Base-by-base conservation (phyloP, 73 alveolate genomes). In the Tetrahymena elliotti region DNA sequence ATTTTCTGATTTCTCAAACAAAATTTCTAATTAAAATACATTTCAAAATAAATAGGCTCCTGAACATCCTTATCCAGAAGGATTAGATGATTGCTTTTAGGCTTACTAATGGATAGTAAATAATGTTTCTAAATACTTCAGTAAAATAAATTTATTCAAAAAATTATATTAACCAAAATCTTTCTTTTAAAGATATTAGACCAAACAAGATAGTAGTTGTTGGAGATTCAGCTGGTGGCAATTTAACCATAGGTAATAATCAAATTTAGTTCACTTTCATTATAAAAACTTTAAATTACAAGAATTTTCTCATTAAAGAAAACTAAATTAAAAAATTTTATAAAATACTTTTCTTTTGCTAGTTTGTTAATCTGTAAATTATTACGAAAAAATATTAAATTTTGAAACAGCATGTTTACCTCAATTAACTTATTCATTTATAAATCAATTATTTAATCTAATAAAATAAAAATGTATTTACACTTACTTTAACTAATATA, bases 71-170 rank as follows among this genome's bases (percentile, higher is more conserved):
- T 98, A 96, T 94, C 99, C 99, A 0, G 96, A 94, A 40, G 99
- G 98, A 20, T 35, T 98, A 41, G 97, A 98, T 97, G 99, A 98
- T 93, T 47, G 94, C 34, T 98, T 97, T 97, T 97, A 98, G 93
- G 99, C 99, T 20, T 98, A 98, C 95, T 93, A 95, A 95, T 98
- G 99, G 98, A 93, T 98, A 15, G 94, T 97, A 22, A 92, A 93
- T 13, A 33, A 97, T 93, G 97, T 96, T 33, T 52, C 96, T 92
- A 83, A 93, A 68, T 96, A 95, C 92, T 95, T 97, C 93, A 97
- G 97, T 94, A 83, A 68, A 68, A 18, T 68, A 22, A 8, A 68
- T 18, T 68, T 68, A 22, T 7, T 27, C 0, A 24, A 27, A 4
- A 68, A 68, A 27, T 5, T 3, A 4, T 53, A n/a, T 3, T 27